phyloP scores from a whole-genome alignment of 768 basidiomycete genomes.

The Dioszegia aurantiaca region DNA sequence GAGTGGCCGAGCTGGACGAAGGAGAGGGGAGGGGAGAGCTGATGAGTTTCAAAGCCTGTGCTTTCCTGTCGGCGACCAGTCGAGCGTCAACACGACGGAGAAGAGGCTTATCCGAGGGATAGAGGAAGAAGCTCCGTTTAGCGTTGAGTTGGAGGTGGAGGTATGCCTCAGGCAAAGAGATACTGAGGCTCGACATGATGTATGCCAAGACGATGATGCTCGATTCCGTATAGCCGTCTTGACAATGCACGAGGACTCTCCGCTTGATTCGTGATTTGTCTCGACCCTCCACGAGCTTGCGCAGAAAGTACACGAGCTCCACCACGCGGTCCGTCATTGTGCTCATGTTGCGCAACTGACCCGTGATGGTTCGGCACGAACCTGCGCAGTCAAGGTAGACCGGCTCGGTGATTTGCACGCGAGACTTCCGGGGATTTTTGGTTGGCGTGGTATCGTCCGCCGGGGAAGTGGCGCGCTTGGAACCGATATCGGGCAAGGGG shows the following conservation, averaged over 20 bases:
- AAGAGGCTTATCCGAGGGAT: constrained; percentile 72
- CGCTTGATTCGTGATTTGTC: constrained; percentile 22
- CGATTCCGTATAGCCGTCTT: constrained; percentile 68
- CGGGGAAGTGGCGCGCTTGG: constrained; percentile 30
- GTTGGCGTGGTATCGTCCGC: constrained; percentile 11
- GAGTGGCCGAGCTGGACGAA: neutral
- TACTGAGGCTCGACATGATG: constrained; percentile 63
- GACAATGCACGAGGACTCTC: constrained; percentile 44
- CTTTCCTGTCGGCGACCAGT: constrained; percentile 47
- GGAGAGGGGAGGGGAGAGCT: constrained; percentile 8
- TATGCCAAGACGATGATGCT: constrained; percentile 80
- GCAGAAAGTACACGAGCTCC: constrained; percentile 42
- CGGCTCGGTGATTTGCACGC: constrained; percentile 11
- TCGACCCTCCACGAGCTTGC: constrained; percentile 40
- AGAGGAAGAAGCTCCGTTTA: constrained; percentile 81
- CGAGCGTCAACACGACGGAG: constrained; percentile 67
- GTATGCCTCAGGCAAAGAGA: constrained; percentile 80
- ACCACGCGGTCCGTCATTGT: constrained; percentile 40
- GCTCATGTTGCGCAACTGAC: constrained; percentile 27
- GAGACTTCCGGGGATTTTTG: constrained; percentile 13
- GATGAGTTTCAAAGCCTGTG: constrained; percentile 39
- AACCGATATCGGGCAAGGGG: constrained; percentile 13
- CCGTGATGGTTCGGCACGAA: constrained; percentile 36
- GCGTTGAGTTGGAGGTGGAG: constrained; percentile 69
- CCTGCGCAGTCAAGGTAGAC: constrained; percentile 37